phyloP scores from a whole-genome alignment of 768 basidiomycete species.

The Kwoniella shandongensis region DNA sequence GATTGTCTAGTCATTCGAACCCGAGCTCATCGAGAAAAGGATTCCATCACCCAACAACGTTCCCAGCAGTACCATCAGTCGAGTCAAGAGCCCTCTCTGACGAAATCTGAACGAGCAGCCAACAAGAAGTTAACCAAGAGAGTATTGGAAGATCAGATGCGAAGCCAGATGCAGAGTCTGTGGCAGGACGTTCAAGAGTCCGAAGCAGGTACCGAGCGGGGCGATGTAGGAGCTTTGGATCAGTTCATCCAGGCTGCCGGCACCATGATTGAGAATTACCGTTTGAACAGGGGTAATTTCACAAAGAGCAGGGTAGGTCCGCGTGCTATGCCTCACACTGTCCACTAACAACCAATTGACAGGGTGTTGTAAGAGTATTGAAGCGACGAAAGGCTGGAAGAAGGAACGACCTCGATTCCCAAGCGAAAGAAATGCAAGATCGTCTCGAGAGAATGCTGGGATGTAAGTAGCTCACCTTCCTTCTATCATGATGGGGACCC shows the following conservation, averaged over 20 bases:
- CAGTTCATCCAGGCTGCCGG: constrained; percentile 84
- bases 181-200: constrained; percentile 63
- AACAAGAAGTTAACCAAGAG: constrained; percentile 29
- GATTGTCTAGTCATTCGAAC: constrained; percentile 22
- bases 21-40: constrained; percentile 23
- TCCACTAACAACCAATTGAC: not conserved
- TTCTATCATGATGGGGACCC: not conserved
- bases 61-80: not conserved
- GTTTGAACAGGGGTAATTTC: constrained; percentile 82
- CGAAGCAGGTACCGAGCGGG: constrained; percentile 53
- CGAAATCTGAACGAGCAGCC: constrained; percentile 30
- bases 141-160: constrained; percentile 41
- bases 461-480: constrained; percentile 24
- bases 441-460: constrained; percentile 52
- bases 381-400: constrained; percentile 27
- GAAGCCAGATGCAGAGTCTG: constrained; percentile 57
- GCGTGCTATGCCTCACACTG: too few species aligned
- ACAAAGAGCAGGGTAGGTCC: constrained; percentile 70
- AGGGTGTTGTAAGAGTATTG: constrained; percentile 29
- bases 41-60: constrained; percentile 1
- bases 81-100: not conserved
- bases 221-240: constrained; percentile 60
- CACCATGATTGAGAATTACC: constrained; percentile 80
- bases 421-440: constrained; percentile 53
- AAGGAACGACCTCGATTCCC: constrained; percentile 39